Percentiles rank a stretch among this genome's conserved stretches.
phyloP scores from a whole-genome alignment of 2,329 filamentous ascomycete genomes.

The Cordyceps cicadae region DNA sequence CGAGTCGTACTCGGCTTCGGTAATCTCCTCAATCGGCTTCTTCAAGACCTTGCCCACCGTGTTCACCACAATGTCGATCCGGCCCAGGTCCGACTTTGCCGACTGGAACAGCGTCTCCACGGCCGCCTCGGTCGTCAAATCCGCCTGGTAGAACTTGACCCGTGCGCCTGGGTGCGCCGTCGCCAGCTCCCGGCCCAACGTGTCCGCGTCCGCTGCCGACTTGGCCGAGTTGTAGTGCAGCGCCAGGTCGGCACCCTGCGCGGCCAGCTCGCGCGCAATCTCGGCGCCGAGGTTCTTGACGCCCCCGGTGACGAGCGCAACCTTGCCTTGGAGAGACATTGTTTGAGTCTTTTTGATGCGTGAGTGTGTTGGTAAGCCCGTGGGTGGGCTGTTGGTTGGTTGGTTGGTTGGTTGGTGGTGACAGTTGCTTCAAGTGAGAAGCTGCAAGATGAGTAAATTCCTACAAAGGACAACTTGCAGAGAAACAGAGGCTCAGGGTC shows the following conservation, averaged over 20 bases:
- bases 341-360: slow-evolving; percentile 9
- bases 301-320: slow-evolving; percentile 45
- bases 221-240: slow-evolving; percentile 45
- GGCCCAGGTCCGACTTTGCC: slow-evolving; percentile 32
- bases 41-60: slow-evolving; percentile 41
- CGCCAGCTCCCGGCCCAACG: slow-evolving; percentile 30
- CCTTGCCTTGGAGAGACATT: slow-evolving; percentile 30
- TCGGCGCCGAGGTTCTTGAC: slow-evolving; percentile 54
- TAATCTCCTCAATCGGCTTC: slow-evolving; percentile 36
- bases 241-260: slow-evolving; percentile 47
- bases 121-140: slow-evolving; percentile 32
- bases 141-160: slow-evolving; percentile 33
- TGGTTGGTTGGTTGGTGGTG: neutral
- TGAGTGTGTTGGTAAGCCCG: neutral
- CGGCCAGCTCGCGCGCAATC: slow-evolving; percentile 48
- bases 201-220: slow-evolving; percentile 28
- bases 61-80: slow-evolving; percentile 42
- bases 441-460: no score
- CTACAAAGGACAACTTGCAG: no score
- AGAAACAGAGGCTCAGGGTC: neutral
- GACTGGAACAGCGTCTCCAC: slow-evolving; percentile 33
- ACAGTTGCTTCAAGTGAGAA: no score
- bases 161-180: slow-evolving; percentile 23
- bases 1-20: slow-evolving; percentile 36
- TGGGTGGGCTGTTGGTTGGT: neutral